Conservation (phyloP, 2,329 filamentous ascomycete species). For the Cordyceps javanica region DNA sequence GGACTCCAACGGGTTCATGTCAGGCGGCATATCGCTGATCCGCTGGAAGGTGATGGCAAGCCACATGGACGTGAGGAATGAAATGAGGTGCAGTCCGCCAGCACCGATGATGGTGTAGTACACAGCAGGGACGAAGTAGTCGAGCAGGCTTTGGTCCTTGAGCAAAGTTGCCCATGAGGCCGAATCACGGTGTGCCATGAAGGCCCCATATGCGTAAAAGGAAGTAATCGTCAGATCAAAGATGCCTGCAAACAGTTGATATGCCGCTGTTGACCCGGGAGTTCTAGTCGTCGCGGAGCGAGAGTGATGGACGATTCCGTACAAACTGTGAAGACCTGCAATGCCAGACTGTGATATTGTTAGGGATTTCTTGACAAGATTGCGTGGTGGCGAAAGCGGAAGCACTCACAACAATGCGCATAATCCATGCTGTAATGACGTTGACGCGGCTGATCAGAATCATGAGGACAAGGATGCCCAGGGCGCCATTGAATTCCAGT, state of each 20-base stretch:
- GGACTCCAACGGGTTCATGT: constrained; percentile 91
- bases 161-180: constrained; percentile 64
- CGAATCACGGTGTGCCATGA: constrained; percentile 39
- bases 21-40: constrained; percentile 76
- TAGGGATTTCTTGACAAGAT: constrained; percentile 16
- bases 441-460: constrained; percentile 68
- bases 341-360: constrained; percentile 45
- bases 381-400: not conserved
- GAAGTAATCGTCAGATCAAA: constrained; percentile 57
- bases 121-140: constrained; percentile 57
- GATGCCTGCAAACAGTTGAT: constrained; percentile 76
- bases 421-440: constrained; percentile 63
- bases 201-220: constrained; percentile 50
- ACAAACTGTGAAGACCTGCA: constrained; percentile 63
- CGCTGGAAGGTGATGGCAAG: constrained; percentile 73
- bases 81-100: constrained; percentile 63
- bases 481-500: constrained; percentile 60
- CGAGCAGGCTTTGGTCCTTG: constrained; percentile 45
- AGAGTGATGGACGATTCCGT: constrained; percentile 75
- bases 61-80: constrained; percentile 66
- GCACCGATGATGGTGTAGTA: constrained; percentile 62
- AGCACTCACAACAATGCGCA: constrained; percentile 64
- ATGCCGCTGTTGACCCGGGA: constrained; percentile 76
- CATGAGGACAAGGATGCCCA: constrained; percentile 67
- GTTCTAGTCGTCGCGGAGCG: constrained; percentile 65